Evolutionary conservation across 2,329 filamentous ascomycete species (phyloP).

Genomic region (Raffaelea albimanens): DNA sequence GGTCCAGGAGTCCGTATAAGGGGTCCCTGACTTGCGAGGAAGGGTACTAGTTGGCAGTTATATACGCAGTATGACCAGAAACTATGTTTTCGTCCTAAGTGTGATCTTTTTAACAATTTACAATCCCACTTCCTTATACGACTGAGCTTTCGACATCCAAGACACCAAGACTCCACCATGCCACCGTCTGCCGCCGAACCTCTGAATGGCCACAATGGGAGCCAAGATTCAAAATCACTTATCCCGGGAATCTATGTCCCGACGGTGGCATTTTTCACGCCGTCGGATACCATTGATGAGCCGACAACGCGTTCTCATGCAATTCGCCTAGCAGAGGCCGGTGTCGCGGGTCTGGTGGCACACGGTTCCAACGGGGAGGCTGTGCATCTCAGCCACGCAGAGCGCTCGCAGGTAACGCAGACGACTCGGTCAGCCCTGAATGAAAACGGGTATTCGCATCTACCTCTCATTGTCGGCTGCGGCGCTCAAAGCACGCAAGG

Average conservation of each 20-base stretch:
- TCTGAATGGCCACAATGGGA: not conserved
- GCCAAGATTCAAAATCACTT: not conserved
- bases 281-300: conserved; percentile 54
- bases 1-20: too few species aligned
- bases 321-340: conserved; percentile 62
- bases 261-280: not conserved
- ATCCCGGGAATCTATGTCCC: not conserved
- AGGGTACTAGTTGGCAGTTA: too few species aligned
- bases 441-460: conserved; percentile 50
- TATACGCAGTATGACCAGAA: too few species aligned
- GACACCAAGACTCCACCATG: too few species aligned
- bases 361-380: conserved; percentile 80
- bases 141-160: too few species aligned
- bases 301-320: conserved; percentile 50
- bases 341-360: conserved; percentile 64
- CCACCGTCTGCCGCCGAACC: not conserved
- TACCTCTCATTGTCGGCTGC: conserved; percentile 70
- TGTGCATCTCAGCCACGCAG: conserved; percentile 63
- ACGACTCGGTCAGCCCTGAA: conserved; percentile 63
- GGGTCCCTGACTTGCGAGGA: too few species aligned
- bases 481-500: conserved; percentile 66
- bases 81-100: too few species aligned
- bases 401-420: conserved; percentile 58
- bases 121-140: too few species aligned
- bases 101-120: too few species aligned